A percentile compares a stretch with the other conserved stretches of the same genome.
Evolutionary conservation across 352 stramenopile genomes (phyloP).

Genomic region (Achlya hypogyna): DNA sequence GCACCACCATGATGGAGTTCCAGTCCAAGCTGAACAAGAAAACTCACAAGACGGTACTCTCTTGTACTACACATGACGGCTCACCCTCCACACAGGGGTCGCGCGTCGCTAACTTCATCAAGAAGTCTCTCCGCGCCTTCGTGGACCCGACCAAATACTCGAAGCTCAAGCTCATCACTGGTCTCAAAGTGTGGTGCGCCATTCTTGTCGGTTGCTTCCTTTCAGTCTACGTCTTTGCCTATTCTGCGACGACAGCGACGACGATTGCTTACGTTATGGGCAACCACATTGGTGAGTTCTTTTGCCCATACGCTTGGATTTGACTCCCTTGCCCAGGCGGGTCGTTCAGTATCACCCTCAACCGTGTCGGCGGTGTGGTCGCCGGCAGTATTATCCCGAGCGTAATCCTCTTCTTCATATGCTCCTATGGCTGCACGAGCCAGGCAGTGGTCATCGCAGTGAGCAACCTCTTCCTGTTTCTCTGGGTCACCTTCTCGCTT

Average conservation of each 20-base stretch:
- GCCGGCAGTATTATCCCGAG: slow-evolving; percentile 71
- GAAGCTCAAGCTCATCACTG: slow-evolving; percentile 29
- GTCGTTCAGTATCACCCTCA: slow-evolving; percentile 70
- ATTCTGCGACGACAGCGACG: slow-evolving; percentile 47
- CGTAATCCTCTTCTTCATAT: slow-evolving; percentile 77
- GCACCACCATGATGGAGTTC: slow-evolving; percentile 62
- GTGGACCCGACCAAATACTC: slow-evolving; percentile 41
- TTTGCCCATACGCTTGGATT: not conserved
- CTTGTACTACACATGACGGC: not conserved
- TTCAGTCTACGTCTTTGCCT: slow-evolving; percentile 65
- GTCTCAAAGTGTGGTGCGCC: slow-evolving; percentile 46
- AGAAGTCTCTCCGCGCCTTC: slow-evolving; percentile 37
- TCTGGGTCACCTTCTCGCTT: slow-evolving; percentile 69
- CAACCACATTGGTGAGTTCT: slow-evolving; percentile 41
- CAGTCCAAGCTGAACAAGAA: slow-evolving; percentile 56
- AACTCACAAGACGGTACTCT: slow-evolving; percentile 28
- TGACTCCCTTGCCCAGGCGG: slow-evolving; percentile 20
- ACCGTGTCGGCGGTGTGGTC: slow-evolving; percentile 76
- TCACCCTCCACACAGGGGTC: slow-evolving; percentile 6
- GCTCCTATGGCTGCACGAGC: slow-evolving; percentile 45
- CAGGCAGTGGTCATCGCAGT: slow-evolving; percentile 34
- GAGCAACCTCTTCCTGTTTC: slow-evolving; percentile 46
- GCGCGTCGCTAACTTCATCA: slow-evolving; percentile 44
- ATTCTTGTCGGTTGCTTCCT: slow-evolving; percentile 60
- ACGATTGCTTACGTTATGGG: slow-evolving; percentile 72